Evolutionary conservation across 331 rosid species (phyloP).

Genomic region (Pyracantha coccinea): DNA sequence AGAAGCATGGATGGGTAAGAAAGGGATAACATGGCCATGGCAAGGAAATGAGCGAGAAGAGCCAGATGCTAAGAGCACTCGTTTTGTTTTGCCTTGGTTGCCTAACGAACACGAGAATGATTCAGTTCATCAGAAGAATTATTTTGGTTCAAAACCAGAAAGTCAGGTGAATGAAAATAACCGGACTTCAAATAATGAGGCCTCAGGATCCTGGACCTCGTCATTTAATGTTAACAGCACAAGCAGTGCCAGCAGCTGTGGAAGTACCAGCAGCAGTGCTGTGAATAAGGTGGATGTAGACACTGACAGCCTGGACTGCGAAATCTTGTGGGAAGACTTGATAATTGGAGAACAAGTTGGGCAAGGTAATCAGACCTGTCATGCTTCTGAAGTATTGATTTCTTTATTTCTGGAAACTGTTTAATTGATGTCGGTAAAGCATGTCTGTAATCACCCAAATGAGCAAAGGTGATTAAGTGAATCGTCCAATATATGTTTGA

Average conservation of each 20-base stretch:
- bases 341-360: constrained; percentile 93
- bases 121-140: constrained; percentile 29
- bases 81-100: constrained; percentile 48
- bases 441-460: not conserved
- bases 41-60: constrained; percentile 61
- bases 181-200: constrained; percentile 53
- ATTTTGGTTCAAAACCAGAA: constrained; percentile 40
- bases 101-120: constrained; percentile 67
- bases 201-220: constrained; percentile 72
- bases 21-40: constrained; percentile 88
- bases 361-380: constrained; percentile 51
- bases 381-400: constrained; percentile 9
- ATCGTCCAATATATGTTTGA: not conserved
- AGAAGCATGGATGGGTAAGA: constrained; percentile 88
- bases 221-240: constrained; percentile 79
- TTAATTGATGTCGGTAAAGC: not conserved
- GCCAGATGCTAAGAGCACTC: constrained; percentile 40
- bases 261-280: constrained; percentile 78
- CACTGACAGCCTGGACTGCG: constrained; percentile 83
- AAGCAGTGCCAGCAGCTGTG: constrained; percentile 96
- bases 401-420: not conserved
- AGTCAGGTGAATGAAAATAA: constrained; percentile 43
- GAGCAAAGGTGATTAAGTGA: not conserved
- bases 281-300: constrained; percentile 71
- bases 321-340: constrained; percentile 96